Conservation (phyloP, 768 basidiomycete species). For the Boletus rex-veris region DNA sequence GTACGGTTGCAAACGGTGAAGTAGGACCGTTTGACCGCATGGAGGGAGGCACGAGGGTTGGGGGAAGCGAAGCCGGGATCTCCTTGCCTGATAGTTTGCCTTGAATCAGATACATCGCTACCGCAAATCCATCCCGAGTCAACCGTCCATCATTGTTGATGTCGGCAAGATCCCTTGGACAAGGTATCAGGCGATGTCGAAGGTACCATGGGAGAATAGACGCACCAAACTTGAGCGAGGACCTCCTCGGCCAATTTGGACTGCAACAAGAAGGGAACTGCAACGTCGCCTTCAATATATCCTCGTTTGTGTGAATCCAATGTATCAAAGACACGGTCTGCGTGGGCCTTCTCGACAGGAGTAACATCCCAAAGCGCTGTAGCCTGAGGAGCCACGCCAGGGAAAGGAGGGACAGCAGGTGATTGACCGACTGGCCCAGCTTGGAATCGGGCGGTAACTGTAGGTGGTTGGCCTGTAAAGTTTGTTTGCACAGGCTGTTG, state of each 20-base stretch:
- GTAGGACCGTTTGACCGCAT: constrained; percentile 47
- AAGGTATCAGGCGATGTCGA: constrained; percentile 1
- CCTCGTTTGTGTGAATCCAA: constrained; percentile 74
- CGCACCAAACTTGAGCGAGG: constrained; percentile 90
- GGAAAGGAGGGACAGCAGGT: constrained; percentile 26
- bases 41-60: constrained; percentile 76
- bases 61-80: constrained; percentile 67
- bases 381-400: constrained; percentile 25
- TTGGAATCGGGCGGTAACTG: constrained; percentile 21
- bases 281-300: constrained; percentile 88
- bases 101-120: constrained; percentile 93
- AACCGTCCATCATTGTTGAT: constrained; percentile 83
- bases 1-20: constrained; percentile 38
- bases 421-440: constrained; percentile 16
- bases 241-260: constrained; percentile 78
- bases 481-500: constrained; percentile 62
- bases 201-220: constrained; percentile 5
- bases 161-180: constrained; percentile 85
- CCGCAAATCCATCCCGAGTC: constrained; percentile 89
- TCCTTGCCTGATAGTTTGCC: constrained; percentile 77
- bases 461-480: constrained; percentile 40
- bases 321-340: constrained; percentile 78
- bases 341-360: constrained; percentile 66
- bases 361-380: constrained; percentile 77
- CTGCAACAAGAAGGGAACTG: constrained; percentile 93